Percentiles rank a stretch among this genome's conserved stretches.
Conservation (phyloP, 306 rosid species). For the Dryas alaskensis region DNA sequence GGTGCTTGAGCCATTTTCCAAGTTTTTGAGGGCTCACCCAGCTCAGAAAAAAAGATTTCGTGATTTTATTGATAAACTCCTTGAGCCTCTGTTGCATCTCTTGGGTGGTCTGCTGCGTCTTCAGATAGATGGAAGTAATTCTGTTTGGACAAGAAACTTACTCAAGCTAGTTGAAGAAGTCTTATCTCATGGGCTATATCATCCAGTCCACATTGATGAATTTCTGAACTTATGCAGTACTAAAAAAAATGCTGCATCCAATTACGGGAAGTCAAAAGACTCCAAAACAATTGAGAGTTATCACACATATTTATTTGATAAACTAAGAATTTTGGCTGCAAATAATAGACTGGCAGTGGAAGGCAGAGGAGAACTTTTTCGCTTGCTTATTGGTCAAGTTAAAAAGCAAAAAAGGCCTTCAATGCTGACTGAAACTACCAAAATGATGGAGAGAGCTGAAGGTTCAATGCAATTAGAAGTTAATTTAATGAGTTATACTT, state of each 20-base stretch:
- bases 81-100: conserved; percentile 72
- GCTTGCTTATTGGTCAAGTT: conserved; percentile 50
- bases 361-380: conserved; percentile 62
- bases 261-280: conserved; percentile 41
- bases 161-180: conserved; percentile 65
- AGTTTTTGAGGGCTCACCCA: conserved; percentile 61
- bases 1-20: conserved; percentile 80
- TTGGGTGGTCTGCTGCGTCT: conserved; percentile 49
- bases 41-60: conserved; percentile 66
- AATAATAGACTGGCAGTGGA: conserved; percentile 58
- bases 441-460: conserved; percentile 32
- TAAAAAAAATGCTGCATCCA: conserved; percentile 46
- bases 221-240: conserved; percentile 61
- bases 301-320: conserved; percentile 79
- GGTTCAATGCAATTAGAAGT: conserved; percentile 33
- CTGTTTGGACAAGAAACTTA: conserved; percentile 40
- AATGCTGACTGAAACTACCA: conserved; percentile 33
- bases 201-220: conserved; percentile 68
- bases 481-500: conserved; percentile 16
- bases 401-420: conserved; percentile 51
- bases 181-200: conserved; percentile 71
- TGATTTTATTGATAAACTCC: conserved; percentile 67
- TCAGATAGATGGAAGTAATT: conserved; percentile 39
- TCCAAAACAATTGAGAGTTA: conserved; percentile 57
- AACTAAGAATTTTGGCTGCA: conserved; percentile 41